phyloP scores from a whole-genome alignment of 2,329 filamentous ascomycete genomes.

The Cladobotryum protrusum region DNA sequence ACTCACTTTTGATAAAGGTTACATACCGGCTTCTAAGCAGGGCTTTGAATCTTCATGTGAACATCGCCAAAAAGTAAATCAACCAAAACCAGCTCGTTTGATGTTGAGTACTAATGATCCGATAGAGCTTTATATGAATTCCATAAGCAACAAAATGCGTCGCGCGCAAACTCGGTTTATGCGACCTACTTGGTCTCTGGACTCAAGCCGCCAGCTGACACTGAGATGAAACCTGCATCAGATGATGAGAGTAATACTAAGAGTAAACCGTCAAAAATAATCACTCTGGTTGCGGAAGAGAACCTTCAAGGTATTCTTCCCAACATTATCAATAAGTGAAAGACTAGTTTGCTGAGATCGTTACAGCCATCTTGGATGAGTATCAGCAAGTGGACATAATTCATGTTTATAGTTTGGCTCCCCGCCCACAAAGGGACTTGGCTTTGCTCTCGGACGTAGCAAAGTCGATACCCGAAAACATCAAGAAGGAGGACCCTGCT shows the following conservation, averaged over 20 bases:
- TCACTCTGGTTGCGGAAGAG: constrained; percentile 67
- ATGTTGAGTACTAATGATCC: not conserved
- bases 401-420: constrained; percentile 80
- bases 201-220: constrained; percentile 53
- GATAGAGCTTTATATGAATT: constrained; percentile 85
- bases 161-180: constrained; percentile 70
- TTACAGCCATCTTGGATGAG: constrained; percentile 55
- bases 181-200: constrained; percentile 90
- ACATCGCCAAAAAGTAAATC: constrained; percentile 75
- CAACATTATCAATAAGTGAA: not conserved
- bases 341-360: not conserved
- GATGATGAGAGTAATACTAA: constrained; percentile 41
- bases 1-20: constrained; percentile 47
- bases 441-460: constrained; percentile 65
- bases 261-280: constrained; percentile 46
- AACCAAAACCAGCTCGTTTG: not conserved
- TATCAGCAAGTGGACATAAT: constrained; percentile 72
- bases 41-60: constrained; percentile 75
- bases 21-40: constrained; percentile 83
- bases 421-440: constrained; percentile 61
- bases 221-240: constrained; percentile 62
- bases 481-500: constrained; percentile 53
- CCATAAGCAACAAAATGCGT: constrained; percentile 73
- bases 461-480: constrained; percentile 52
- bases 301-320: constrained; percentile 53